phyloP scores from a whole-genome alignment of 768 basidiomycete species.

The Hebeloma cylindrosporum region DNA sequence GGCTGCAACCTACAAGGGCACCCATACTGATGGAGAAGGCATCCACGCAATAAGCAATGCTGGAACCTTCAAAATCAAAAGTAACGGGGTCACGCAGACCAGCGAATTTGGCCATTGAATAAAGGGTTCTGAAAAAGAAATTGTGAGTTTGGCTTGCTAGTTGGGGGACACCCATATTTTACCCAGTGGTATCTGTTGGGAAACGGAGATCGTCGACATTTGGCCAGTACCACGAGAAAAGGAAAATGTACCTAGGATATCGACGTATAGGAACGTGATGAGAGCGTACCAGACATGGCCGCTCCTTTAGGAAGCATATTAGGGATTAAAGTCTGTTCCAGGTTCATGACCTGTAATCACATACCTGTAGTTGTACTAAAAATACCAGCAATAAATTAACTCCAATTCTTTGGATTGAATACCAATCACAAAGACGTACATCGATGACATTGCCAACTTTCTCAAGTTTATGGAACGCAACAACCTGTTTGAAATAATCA shows the following conservation, averaged over 20 bases:
- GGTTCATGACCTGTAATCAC: conserved; percentile 3
- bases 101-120: conserved; percentile 90
- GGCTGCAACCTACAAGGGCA: conserved; percentile 75
- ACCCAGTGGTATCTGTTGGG: conserved; percentile 50
- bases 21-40: conserved; percentile 82
- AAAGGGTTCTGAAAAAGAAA: conserved; percentile 64
- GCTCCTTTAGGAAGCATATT: conserved; percentile 40
- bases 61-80: conserved; percentile 83
- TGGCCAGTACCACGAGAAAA: not conserved
- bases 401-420: not conserved
- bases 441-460: conserved; percentile 67
- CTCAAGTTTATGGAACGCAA: conserved; percentile 65
- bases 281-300: conserved; percentile 86
- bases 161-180: conserved; percentile 5
- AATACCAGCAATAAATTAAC: not conserved
- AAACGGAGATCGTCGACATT: no score
- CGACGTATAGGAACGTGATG: conserved; percentile 87
- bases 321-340: not conserved
- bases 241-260: conserved; percentile 61
- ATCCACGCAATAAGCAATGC: conserved; percentile 80
- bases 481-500: conserved; percentile 83
- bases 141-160: conserved; percentile 14
- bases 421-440: conserved; percentile 39
- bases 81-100: conserved; percentile 84
- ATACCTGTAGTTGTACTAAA: conserved; percentile 49